A percentile compares a stretch with the other conserved stretches of the same genome.
These are phyloP conservation scores for Penicillium sp. DNA, from an alignment of 2,329 filamentous ascomycete genomes.

Conservation along the genomic window DNA sequence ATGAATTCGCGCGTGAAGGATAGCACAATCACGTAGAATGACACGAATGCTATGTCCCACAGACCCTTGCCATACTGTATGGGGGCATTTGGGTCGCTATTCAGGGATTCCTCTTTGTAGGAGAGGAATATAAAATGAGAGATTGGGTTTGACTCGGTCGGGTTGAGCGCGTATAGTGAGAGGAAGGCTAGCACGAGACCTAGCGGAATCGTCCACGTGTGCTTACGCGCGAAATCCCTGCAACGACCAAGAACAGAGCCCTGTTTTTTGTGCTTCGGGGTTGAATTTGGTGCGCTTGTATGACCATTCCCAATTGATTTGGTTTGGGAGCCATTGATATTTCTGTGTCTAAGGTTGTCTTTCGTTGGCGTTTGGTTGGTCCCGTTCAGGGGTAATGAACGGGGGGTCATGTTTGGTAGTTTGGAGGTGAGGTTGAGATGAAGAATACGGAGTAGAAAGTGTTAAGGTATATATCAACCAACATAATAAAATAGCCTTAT, in stretches of 20 bases:
- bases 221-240: conserved; percentile 36
- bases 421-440: background rate
- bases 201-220: conserved; percentile 68
- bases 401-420: background rate
- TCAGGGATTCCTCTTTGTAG: conserved; percentile 61
- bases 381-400: conserved; percentile 1
- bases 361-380: background rate
- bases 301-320: background rate
- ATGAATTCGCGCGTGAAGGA: conserved; percentile 90
- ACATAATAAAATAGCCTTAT: background rate
- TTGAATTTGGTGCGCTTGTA: background rate
- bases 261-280: background rate
- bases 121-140: conserved; percentile 82
- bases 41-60: conserved; percentile 78
- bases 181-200: conserved; percentile 63
- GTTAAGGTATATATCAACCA: background rate
- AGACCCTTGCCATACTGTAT: conserved; percentile 80
- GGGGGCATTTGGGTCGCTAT: conserved; percentile 38
- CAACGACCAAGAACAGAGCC: conserved; percentile 26
- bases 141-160: conserved; percentile 71
- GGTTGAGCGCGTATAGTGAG: conserved; percentile 68
- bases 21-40: conserved; percentile 81
- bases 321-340: background rate
- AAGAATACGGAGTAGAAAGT: background rate
- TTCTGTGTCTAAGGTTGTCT: background rate